Conservation (phyloP, 106 monocot species). For the Narthecium ossifragum region DNA sequence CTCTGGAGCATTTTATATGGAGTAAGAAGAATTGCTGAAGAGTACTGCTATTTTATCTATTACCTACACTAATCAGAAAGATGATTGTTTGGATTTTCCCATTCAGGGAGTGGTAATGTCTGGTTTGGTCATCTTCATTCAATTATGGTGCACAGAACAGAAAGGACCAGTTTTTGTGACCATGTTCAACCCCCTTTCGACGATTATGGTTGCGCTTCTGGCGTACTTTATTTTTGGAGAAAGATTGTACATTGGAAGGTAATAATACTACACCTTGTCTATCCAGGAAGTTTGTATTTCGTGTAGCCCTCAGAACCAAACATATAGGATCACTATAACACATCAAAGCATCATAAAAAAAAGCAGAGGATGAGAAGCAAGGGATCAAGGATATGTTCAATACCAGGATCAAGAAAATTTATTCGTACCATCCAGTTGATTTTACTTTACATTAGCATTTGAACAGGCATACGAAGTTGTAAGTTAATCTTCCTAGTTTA, state of each 20-base stretch:
- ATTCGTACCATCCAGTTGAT: too few species aligned
- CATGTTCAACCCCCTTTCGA: conserved; percentile 79
- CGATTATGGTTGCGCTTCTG: conserved; percentile 73
- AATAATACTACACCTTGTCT: not conserved
- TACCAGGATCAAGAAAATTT: too few species aligned
- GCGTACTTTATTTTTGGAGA: conserved; percentile 77
- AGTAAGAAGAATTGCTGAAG: conserved; percentile 28
- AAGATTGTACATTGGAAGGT: conserved; percentile 75
- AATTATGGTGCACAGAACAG: conserved; percentile 75
- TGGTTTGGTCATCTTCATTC: conserved; percentile 63
- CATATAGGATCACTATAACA: too few species aligned
- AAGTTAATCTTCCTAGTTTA: not conserved
- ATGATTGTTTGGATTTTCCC: not conserved
- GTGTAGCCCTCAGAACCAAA: too few species aligned
- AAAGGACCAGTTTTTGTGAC: conserved; percentile 94
- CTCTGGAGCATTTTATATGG: conserved; percentile 70
- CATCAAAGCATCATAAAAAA: too few species aligned
- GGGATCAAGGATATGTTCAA: too few species aligned
- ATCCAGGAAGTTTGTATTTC: not conserved
- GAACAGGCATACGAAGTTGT: too few species aligned
- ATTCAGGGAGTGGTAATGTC: conserved; percentile 65
- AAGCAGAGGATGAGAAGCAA: too few species aligned
- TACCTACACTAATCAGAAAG: not conserved
- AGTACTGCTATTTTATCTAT: not conserved
- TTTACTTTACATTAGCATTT: too few species aligned